phyloP scores from a whole-genome alignment of 2,329 filamentous ascomycete species.

The Fusarium sp. region DNA sequence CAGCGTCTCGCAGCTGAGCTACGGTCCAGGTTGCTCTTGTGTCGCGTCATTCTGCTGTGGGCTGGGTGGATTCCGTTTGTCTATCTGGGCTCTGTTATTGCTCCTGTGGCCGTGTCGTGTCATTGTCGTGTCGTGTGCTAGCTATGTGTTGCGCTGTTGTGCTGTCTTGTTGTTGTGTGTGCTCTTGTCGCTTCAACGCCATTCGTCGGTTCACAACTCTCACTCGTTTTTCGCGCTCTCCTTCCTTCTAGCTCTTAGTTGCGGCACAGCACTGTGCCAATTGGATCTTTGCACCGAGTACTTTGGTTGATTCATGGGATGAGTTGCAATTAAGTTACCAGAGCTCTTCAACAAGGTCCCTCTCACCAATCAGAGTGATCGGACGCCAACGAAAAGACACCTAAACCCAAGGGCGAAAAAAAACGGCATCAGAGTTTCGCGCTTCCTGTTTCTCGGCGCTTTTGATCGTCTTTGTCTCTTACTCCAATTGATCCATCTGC shows the following conservation, averaged over 20 bases:
- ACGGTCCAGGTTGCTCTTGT: conserved; percentile 29
- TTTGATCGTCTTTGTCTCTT: conserved; percentile 19
- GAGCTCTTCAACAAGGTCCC: conserved; percentile 13
- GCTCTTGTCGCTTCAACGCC: conserved; percentile 39
- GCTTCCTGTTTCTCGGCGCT: conserved; percentile 37
- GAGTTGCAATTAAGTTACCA: conserved; percentile 27
- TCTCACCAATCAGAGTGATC: conserved; percentile 31
- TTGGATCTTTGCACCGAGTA: conserved; percentile 36
- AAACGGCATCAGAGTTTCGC: conserved; percentile 44
- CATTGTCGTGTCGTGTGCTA: conserved; percentile 45
- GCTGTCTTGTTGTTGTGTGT: conserved; percentile 46
- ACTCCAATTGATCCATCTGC: conserved; percentile 22
- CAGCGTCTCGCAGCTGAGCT: conserved; percentile 37
- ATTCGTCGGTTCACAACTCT: conserved; percentile 36
- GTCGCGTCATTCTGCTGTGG: conserved; percentile 40
- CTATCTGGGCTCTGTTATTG: conserved; percentile 40
- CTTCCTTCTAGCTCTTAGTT: conserved; percentile 42
- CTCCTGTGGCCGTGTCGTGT: conserved; percentile 41
- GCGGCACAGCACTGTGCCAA: conserved; percentile 48
- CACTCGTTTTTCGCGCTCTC: conserved; percentile 38
- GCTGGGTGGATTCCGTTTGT: conserved; percentile 27
- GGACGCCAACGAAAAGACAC: conserved; percentile 32
- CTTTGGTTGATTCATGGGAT: conserved; percentile 20
- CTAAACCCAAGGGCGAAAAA: conserved; percentile 16
- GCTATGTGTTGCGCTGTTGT: conserved; percentile 46